A percentile compares a stretch with the other conserved stretches of the same genome.
These are phyloP conservation scores for Colletotrichum euphorbiae DNA, from an alignment of 2,329 filamentous ascomycete species.

Conservation along the genomic window DNA sequence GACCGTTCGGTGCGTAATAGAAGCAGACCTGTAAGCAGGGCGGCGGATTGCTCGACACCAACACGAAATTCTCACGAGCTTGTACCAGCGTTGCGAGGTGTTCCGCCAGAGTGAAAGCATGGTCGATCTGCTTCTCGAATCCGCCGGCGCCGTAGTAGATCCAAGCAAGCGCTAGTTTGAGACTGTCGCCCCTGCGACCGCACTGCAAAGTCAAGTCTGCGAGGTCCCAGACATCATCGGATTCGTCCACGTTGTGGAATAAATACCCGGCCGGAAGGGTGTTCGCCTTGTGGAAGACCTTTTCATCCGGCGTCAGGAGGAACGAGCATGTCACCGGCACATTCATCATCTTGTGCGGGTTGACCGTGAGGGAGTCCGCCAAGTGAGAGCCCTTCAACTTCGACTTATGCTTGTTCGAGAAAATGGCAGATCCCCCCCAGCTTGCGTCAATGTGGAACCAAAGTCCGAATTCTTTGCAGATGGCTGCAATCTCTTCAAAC, in stretches of 20 bases:
- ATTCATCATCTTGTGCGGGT: constrained; percentile 98
- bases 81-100: constrained; percentile 74
- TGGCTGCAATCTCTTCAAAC: constrained; percentile 73
- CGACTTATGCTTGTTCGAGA: constrained; percentile 71
- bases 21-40: constrained; percentile 96
- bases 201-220: constrained; percentile 95
- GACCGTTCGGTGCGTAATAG: constrained; percentile 77
- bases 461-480: constrained; percentile 78
- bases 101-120: constrained; percentile 77
- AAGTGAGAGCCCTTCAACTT: constrained; percentile 78
- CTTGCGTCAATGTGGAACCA: constrained; percentile 96
- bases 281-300: constrained; percentile 84
- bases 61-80: constrained; percentile 68
- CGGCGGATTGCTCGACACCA: constrained; percentile 81
- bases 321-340: constrained; percentile 93
- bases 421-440: constrained; percentile 89
- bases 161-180: constrained; percentile 92
- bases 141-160: constrained; percentile 86
- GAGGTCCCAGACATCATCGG: constrained; percentile 81
- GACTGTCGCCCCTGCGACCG: constrained; percentile 83
- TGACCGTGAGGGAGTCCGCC: constrained; percentile 87
- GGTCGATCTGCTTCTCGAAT: constrained; percentile 76
- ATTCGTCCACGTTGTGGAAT: constrained; percentile 71
- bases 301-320: constrained; percentile 81
- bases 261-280: constrained; percentile 89